Conservation (phyloP, 768 basidiomycete genomes). For the Mycena belliarum region DNA sequence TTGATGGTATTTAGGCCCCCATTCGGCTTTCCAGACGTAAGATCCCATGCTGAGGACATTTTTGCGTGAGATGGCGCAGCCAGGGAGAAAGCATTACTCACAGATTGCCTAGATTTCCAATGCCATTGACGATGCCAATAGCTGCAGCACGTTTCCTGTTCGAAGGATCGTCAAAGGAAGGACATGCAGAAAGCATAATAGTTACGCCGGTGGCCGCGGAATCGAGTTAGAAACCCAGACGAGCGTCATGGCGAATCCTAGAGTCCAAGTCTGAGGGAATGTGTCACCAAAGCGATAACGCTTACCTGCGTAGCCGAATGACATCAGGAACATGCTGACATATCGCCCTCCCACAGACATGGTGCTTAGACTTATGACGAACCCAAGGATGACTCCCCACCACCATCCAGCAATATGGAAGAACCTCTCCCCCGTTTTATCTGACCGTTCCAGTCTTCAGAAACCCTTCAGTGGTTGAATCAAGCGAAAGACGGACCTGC, state of each 20-base stretch:
- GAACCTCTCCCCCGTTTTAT: slow-evolving; percentile 63
- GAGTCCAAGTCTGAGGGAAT: not conserved
- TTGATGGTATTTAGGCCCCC: slow-evolving; percentile 63
- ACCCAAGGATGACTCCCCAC: slow-evolving; percentile 64
- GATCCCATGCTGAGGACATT: slow-evolving; percentile 49
- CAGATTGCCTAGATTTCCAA: slow-evolving; percentile 60
- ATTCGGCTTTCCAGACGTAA: slow-evolving; percentile 58
- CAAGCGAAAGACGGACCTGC: slow-evolving; percentile 37
- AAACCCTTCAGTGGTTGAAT: not conserved
- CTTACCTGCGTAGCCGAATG: slow-evolving; percentile 48
- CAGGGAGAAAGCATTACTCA: slow-evolving; percentile 27
- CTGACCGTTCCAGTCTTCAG: slow-evolving; percentile 32
- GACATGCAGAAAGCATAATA: not conserved
- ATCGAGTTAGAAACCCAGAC: slow-evolving; percentile 66
- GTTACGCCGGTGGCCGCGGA: slow-evolving; percentile 60
- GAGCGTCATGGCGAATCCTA: slow-evolving; percentile 48
- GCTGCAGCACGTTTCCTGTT: slow-evolving; percentile 51
- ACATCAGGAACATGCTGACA: slow-evolving; percentile 65
- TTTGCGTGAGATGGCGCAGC: not conserved
- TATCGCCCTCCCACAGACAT: slow-evolving; percentile 55
- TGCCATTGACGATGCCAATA: slow-evolving; percentile 63
- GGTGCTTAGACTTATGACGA: slow-evolving; percentile 60
- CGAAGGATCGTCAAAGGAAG: not conserved
- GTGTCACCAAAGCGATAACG: slow-evolving; percentile 3
- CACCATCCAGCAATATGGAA: slow-evolving; percentile 59